Base-by-base conservation (phyloP, 2,329 filamentous ascomycete genomes). In the Dactylellina drechsleri region DNA sequence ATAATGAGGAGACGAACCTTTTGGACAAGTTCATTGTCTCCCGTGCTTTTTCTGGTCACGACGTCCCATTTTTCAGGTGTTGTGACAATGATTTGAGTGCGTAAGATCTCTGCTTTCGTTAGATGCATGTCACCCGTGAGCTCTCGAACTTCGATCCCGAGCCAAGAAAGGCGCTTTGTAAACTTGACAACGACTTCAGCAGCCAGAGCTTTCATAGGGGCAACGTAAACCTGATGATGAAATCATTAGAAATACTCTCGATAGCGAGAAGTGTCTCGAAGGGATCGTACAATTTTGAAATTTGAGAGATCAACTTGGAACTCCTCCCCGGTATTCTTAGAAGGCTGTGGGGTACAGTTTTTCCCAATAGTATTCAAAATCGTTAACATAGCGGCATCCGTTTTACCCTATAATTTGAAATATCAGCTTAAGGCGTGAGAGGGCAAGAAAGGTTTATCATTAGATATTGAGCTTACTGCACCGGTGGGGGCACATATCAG, bases 11-110 rank as follows among this genome's bases (percentile, higher is more conserved):
- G 85, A 10, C 94, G 89, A 23, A 99, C 95, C 81, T 99, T 99
- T 80, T 99, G 95, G 13, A 99, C 96, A 2, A 99, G 87, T 81
- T 98, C 95, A 0, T 95, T 98, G 81, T 99, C 95, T 15, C 96
- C 95, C 0, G 93, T 98, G 67, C 94, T 96, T 83, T 98, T 99
- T 76, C 95, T 87, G 2, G 95, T 99, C 4, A 99, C 92, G 0
- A 99, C 95, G 81, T 99, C 95, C 96, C 96, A 99, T 83, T 99
- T 99, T 83, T 99, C 95, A 41, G 95, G 95, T 0, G 95, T 99
- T 0, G 96, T 99, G 58, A 99, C 95, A 74, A 99, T 97, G 78
- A 99, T 95, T 81, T 99, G 95, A 0, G 95, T 99, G 77, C 93
- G 90, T 15, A 97, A 87, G 76, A 99, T 97, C 82, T 99, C 96